A percentile compares a stretch with the other conserved stretches of the same genome.
Evolutionary conservation across 164 flowering plant genomes (phyloP).

Genomic region (Annona squamosa): DNA sequence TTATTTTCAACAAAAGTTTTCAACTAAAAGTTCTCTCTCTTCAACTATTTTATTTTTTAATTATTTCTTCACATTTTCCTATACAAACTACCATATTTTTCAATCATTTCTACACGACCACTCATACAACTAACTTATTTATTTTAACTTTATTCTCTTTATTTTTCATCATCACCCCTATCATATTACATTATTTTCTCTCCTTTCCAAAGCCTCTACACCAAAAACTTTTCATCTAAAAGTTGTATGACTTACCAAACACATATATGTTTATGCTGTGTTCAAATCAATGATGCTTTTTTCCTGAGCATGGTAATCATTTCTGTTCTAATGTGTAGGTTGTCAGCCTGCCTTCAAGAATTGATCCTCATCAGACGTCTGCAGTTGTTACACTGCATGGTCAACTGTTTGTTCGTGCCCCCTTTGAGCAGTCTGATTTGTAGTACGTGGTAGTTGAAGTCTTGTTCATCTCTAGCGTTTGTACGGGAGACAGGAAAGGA

Average conservation of each 20-base stretch:
- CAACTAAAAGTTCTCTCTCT: background rate
- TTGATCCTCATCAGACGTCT: slow-evolving; percentile 93
- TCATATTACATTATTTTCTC: too few species aligned
- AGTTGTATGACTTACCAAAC: background rate
- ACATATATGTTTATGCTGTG: background rate
- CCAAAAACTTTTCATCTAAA: background rate
- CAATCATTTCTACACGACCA: too few species aligned
- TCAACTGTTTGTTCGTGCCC: slow-evolving; percentile 88
- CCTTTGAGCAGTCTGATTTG: slow-evolving; percentile 64
- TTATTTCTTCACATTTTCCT: too few species aligned
- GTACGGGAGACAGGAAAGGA: background rate
- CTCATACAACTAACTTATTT: too few species aligned
- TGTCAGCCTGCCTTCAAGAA: slow-evolving; percentile 75
- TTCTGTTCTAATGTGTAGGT: slow-evolving; percentile 32
- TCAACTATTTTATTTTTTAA: background rate
- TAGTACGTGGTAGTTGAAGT: slow-evolving; percentile 5
- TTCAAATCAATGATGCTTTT: too few species aligned
- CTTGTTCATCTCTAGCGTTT: background rate
- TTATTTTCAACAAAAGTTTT: background rate
- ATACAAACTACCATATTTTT: too few species aligned
- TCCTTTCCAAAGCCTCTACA: too few species aligned
- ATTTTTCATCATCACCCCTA: too few species aligned
- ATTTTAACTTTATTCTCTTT: too few species aligned
- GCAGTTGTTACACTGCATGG: slow-evolving; percentile 96
- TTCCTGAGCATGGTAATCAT: background rate